Conservation (phyloP, 495 filamentous ascomycete species). For the Aspergillus indologenus region DNA sequence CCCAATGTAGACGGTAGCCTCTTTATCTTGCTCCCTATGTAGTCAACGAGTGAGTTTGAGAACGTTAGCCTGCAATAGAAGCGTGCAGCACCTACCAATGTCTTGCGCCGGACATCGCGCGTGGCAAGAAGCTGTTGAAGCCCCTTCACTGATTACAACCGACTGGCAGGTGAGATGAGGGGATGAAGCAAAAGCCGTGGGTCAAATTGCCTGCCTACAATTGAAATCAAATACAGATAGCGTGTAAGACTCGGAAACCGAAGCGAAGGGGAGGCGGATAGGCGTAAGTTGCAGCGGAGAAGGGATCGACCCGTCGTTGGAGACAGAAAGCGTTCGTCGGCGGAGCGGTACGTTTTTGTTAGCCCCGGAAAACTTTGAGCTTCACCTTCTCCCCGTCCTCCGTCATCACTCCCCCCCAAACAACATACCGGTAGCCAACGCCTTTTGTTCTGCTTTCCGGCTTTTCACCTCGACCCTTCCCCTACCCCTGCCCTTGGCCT, state of each 20-base stretch:
- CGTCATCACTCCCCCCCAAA: slow-evolving; percentile 4
- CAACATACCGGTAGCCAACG: neutral
- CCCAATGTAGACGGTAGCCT: slow-evolving; percentile 96
- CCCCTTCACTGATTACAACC: neutral
- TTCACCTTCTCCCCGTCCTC: slow-evolving; percentile 18
- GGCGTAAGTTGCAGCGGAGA: neutral
- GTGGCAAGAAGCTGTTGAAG: slow-evolving; percentile 6
- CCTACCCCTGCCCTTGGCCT: no score
- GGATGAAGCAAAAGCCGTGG: neutral
- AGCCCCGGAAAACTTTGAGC: slow-evolving; percentile 37
- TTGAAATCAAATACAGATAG: neutral
- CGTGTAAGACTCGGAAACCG: neutral
- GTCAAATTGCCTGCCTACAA: neutral
- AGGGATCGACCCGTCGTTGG: slow-evolving; percentile 1
- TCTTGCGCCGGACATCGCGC: slow-evolving; percentile 66
- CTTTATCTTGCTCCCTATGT: slow-evolving; percentile 94
- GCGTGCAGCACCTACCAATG: slow-evolving; percentile 62
- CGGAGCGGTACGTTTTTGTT: slow-evolving; percentile 15
- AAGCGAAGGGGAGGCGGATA: neutral
- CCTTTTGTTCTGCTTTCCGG: neutral
- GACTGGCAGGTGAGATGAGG: neutral
- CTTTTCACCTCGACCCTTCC: neutral
- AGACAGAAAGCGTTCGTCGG: slow-evolving; percentile 12
- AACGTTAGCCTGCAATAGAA: neutral
- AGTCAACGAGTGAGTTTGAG: neutral